These are phyloP conservation scores for Ceratocystis cubensis DNA, from an alignment of 2,329 filamentous ascomycete species.

Conservation along the genomic window DNA sequence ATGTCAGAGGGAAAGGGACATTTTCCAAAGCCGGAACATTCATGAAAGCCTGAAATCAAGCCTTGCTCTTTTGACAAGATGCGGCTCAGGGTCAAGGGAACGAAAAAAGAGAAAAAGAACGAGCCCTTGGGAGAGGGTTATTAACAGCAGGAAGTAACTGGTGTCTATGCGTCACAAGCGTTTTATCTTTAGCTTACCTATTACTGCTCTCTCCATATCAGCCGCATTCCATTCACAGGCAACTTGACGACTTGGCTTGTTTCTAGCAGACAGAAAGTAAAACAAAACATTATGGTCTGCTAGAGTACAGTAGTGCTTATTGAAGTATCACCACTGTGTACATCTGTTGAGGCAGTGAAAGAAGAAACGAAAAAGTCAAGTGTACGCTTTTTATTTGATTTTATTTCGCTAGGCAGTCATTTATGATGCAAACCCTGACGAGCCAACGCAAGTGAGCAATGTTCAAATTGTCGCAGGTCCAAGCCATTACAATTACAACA, in stretches of 20 bases:
- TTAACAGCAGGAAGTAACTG: not conserved
- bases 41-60: not conserved
- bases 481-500: not conserved
- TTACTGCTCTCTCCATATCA: not conserved
- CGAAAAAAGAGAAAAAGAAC: not conserved
- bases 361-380: too few species aligned
- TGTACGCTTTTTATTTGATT: too few species aligned
- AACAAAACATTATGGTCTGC: not conserved
- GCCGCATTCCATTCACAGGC: not conserved
- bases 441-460: too few species aligned
- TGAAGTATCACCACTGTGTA: not conserved
- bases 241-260: not conserved
- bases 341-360: not conserved
- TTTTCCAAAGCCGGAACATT: not conserved
- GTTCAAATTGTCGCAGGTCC: too few species aligned
- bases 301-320: too few species aligned
- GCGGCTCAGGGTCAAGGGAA: not conserved
- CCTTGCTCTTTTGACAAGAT: conserved; percentile 1
- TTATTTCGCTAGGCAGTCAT: too few species aligned
- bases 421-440: too few species aligned
- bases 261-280: not conserved
- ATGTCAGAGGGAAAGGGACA: not conserved
- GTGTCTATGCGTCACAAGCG: not conserved
- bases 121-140: not conserved
- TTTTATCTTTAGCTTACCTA: not conserved